Conservation (phyloP, 257 asterid species). For the Nicotiana knightiana region DNA sequence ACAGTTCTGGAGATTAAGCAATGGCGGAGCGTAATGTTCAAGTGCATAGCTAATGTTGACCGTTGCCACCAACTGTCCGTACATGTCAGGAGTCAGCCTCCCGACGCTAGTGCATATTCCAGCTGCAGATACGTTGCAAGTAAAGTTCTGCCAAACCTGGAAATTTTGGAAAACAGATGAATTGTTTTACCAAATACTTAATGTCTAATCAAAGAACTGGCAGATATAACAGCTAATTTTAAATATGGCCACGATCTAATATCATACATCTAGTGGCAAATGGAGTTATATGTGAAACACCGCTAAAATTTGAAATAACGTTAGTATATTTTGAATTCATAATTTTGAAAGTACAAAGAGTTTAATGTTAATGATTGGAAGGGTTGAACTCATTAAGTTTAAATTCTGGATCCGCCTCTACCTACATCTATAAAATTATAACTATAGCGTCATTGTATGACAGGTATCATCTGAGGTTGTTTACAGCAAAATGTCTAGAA, state of each 20-base stretch:
- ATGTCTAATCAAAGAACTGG: background rate
- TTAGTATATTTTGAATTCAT: too few relatives aligned
- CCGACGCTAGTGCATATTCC: constrained; percentile 43
- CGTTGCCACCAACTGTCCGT: constrained; percentile 45
- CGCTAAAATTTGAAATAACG: too few relatives aligned
- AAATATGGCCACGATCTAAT: background rate
- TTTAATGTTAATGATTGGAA: too few relatives aligned
- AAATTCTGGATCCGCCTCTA: too few relatives aligned
- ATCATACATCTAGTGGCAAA: too few relatives aligned
- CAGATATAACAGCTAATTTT: background rate
- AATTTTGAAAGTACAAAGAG: too few relatives aligned
- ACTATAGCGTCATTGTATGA: background rate
- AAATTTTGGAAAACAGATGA: background rate
- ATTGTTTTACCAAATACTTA: background rate
- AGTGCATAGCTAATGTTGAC: constrained; percentile 82
- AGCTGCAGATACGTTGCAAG: constrained; percentile 29
- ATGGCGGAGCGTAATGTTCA: constrained; percentile 66
- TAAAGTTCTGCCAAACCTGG: constrained; percentile 51
- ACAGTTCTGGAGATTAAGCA: constrained; percentile 79
- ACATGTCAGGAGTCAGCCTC: constrained; percentile 49
- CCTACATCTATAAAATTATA: background rate
- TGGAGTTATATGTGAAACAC: too few relatives aligned
- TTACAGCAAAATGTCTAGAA: background rate
- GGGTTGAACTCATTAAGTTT: too few relatives aligned
- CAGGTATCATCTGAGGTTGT: too few relatives aligned